These are phyloP conservation scores for Mayamaea pseudoterrestris DNA, from an alignment of 108 stramenopile genomes.

Conservation along the genomic window DNA sequence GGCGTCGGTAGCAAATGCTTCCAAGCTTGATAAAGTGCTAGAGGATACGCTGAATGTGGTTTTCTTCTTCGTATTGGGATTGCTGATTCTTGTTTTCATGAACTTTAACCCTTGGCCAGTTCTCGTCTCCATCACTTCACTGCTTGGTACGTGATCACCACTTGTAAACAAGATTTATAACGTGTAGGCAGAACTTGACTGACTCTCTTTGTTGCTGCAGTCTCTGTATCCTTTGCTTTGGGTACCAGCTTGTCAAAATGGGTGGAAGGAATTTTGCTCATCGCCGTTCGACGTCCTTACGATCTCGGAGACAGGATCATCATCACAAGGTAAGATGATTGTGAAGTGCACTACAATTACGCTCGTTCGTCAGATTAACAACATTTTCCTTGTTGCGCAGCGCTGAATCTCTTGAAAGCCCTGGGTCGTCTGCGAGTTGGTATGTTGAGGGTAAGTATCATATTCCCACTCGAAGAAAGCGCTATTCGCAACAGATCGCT, in stretches of 20 bases:
- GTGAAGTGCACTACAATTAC: too few relatives aligned
- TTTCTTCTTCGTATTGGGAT: slow-evolving; percentile 40
- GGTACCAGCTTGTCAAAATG: slow-evolving; percentile 48
- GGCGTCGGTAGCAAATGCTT: slow-evolving; percentile 43
- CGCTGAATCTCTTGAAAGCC: slow-evolving; percentile 5
- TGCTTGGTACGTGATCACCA: too few relatives aligned
- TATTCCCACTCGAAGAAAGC: too few relatives aligned
- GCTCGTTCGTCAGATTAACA: too few relatives aligned
- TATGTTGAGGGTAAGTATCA: slow-evolving; percentile 55
- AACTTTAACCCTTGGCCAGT: slow-evolving; percentile 64
- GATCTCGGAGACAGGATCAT: slow-evolving; percentile 78
- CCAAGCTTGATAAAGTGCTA: slow-evolving; percentile 58
- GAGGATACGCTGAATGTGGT: slow-evolving; percentile 42
- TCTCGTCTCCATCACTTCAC: slow-evolving; percentile 22
- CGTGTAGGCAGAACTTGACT: too few relatives aligned
- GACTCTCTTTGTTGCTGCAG: neutral
- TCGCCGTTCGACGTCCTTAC: slow-evolving; percentile 30
- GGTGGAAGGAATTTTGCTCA: slow-evolving; percentile 7
- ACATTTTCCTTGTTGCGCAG: too few relatives aligned
- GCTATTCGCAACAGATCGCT: neutral
- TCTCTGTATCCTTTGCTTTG: slow-evolving; percentile 64
- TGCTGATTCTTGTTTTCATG: slow-evolving; percentile 36
- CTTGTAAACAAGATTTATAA: too few relatives aligned
- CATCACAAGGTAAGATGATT: too few relatives aligned
- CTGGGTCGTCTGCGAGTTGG: slow-evolving; percentile 38